These are phyloP conservation scores for Neopestalotiopsis sp. DNA, from an alignment of 2,329 filamentous ascomycete species.

Conservation along the genomic window DNA sequence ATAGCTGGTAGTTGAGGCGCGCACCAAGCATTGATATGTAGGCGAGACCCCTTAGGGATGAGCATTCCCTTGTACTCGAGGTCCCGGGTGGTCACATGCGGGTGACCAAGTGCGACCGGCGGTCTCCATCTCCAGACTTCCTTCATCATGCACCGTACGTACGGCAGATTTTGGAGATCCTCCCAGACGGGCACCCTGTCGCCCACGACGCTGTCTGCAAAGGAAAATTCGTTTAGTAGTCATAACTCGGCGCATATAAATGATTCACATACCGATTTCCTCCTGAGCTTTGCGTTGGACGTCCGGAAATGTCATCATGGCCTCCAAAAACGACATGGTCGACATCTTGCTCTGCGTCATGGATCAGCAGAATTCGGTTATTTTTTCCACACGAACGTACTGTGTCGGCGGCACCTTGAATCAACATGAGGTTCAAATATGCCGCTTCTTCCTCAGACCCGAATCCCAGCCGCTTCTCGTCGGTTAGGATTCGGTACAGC, in stretches of 20 bases:
- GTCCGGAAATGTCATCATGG: not conserved
- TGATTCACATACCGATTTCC: not conserved
- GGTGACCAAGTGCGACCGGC: not conserved
- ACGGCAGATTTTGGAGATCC: not conserved
- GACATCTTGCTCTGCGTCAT: slow-evolving; percentile 2
- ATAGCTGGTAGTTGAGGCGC: not conserved
- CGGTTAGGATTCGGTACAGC: slow-evolving; percentile 1
- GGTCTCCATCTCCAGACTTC: slow-evolving; percentile 3
- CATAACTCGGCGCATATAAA: not conserved
- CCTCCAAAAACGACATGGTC: slow-evolving; percentile 6
- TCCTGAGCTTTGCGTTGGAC: not conserved
- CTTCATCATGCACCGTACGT: slow-evolving; percentile 7
- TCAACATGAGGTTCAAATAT: not conserved
- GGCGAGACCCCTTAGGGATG: not conserved
- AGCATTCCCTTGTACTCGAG: slow-evolving; percentile 6
- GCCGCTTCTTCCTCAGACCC: not conserved
- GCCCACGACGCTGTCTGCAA: not conserved
- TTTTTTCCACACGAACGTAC: not conserved
- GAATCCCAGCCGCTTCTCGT: slow-evolving; percentile 5
- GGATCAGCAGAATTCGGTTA: not conserved
- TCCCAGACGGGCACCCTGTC: not conserved
- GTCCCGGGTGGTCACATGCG: not conserved
- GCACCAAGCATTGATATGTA: not conserved
- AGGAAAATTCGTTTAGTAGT: not conserved
- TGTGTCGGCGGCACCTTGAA: not conserved